Base-by-base conservation (phyloP, 2,329 filamentous ascomycete genomes). In the Coniochaeta sp. region DNA sequence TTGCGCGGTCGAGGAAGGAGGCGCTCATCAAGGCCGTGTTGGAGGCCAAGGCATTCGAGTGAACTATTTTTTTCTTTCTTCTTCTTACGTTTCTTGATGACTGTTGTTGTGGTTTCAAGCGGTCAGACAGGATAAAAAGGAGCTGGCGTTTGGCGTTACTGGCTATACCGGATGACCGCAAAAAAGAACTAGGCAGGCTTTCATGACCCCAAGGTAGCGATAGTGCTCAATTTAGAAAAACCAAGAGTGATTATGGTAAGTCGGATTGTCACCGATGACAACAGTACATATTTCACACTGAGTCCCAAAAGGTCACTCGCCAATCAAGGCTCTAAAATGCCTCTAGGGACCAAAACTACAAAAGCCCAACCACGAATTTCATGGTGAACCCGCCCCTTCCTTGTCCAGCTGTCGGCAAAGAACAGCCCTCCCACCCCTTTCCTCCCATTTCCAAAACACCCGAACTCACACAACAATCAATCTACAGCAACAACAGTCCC, bases 31-130 rank as follows among this genome's bases (percentile, higher is more conserved):
- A 73, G 65, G 76, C 77, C 3, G 75, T 86, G 14, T 69, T 86
- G 57, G 82, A 85, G 63, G 82, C 83, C n/a, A 76, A 79, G 56
- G 76, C 78, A 63, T 76, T 84, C 65, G 80, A 81, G 59, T 83
- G 73, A 34, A 30, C 19, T 16, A n/a, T n/a, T n/a, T n/a, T n/a
- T n/a, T n/a, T n/a, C n/a, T n/a, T n/a, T n/a, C n/a, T n/a, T n/a
- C n/a, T n/a, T n/a, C n/a, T n/a, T n/a, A n/a, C n/a, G n/a, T 54
- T 47, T 69, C 3, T 7, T 7, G 19, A 30, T 17, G 19, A 24
- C 19, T 40, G 34, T 19, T 52, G 12, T 57, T n/a, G n/a, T n/a
- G n/a, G 28, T 38, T 58, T 38, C 26, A n/a, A 24, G n/a, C n/a
- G 32, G 47, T 34, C n/a, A 17, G 22, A 26, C 40, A 12, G 30